Percentiles rank a stretch among this genome's conserved stretches.
Conservation (phyloP, 768 basidiomycete species). For the Leccinum broughii region DNA sequence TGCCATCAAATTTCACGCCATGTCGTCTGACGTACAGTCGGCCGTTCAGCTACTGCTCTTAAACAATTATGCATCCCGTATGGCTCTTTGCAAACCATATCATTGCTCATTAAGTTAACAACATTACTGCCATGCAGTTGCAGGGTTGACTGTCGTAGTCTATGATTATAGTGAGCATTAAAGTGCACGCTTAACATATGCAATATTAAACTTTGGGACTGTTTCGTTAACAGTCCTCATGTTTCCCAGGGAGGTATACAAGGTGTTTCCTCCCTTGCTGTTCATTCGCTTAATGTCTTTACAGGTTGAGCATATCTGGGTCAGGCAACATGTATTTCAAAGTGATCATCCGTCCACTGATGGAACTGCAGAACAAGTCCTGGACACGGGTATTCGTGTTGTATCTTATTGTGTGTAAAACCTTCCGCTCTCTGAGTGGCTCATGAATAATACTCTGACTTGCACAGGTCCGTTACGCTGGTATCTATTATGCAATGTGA, state of each 20-base stretch:
- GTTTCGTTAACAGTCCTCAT: not conserved
- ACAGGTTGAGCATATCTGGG: not conserved
- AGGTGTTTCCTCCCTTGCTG: not conserved
- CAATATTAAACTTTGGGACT: not conserved
- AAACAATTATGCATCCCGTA: not conserved
- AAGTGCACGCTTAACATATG: not conserved
- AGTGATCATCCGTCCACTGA: not conserved
- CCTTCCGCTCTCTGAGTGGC: not conserved
- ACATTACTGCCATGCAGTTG: not conserved
- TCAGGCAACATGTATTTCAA: not conserved
- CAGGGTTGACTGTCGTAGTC: fast-evolving
- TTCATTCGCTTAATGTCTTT: not conserved
- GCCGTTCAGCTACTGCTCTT: not conserved
- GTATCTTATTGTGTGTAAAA: not conserved
- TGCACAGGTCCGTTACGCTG: too few species aligned
- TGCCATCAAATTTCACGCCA: conserved; percentile 17
- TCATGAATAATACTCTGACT: not conserved
- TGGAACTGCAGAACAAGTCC: not conserved
- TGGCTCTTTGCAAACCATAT: not conserved
- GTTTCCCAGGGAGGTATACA: not conserved
- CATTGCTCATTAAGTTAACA: not conserved
- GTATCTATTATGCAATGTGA: too few species aligned
- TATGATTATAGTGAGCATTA: not conserved
- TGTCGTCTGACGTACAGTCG: not conserved
- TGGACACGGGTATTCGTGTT: not conserved